Base-by-base conservation (phyloP, 352 stramenopile genomes). In the Phytophthora colocasiae region DNA sequence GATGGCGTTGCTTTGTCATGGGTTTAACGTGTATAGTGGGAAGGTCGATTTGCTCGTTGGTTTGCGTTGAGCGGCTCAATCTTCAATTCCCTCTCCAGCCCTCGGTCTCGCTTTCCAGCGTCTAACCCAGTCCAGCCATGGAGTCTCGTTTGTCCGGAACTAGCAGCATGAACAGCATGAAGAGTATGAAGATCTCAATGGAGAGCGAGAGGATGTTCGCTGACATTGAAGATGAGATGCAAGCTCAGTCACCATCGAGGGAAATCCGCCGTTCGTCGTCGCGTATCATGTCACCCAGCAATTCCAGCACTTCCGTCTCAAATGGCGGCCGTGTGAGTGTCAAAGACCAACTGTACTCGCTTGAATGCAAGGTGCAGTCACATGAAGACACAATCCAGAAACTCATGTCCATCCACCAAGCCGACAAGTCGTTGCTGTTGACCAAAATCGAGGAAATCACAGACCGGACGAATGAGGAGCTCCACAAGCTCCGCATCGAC, bases 361-460 rank as follows among this genome's bases (percentile, higher is more conserved):
- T 94, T 43, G 83, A 91, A 56, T 90, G 82, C 75, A 92, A 91
- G 54, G 81, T 91, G 58, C 81, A 89, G 62, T 89, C 80, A 3
- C 85, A 94, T 56, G 82, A 92, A 59, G 83, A 94, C 68, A 90
- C 83, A 60, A 92, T 94, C 59, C 83, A 92, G 48, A 91, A 94
- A 63, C 70, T 94, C 49, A 92, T 92, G 77, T 86, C 83, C 48
- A 90, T 91, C 63, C 85, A 94, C 70, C 84, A 92, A 48, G 81
- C 82, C 3, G 83, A 94, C 71, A 92, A 92, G 65, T 62, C 82
- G 45, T 57, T 90, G 50, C 65, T 92, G n/a, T 60, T 92, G 71
- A 75, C 78, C 56, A 92, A 92, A 79, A 86, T 94, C 31, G 85
- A 94, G 31, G 83, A 92, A 43, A 88, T 94, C 63, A 92, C 85